These are phyloP conservation scores for Castanopsis chinensis DNA, from an alignment of 306 rosid species.

Conservation along the genomic window DNA sequence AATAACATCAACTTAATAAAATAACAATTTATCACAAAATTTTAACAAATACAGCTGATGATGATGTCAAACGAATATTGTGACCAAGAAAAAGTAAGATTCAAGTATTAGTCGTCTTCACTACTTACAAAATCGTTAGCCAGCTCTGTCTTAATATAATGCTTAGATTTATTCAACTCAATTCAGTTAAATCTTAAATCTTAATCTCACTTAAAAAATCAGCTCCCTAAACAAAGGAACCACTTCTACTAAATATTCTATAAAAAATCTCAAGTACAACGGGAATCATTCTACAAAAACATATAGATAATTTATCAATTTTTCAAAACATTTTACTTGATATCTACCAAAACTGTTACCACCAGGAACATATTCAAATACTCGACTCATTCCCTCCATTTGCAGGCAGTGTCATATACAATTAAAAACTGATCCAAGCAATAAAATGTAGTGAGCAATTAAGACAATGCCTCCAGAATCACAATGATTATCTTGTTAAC, in stretches of 20 bases:
- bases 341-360: background rate
- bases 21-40: background rate
- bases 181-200: background rate
- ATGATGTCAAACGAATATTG: background rate
- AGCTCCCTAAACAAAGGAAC: background rate
- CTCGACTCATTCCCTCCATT: background rate
- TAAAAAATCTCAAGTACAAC: background rate
- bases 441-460: background rate
- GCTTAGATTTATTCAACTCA: background rate
- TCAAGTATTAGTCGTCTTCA: background rate
- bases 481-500: background rate
- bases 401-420: background rate
- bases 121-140: background rate
- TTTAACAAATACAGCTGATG: background rate
- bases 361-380: background rate
- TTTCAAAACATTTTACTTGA: background rate
- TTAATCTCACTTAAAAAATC: background rate
- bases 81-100: background rate
- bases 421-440: background rate
- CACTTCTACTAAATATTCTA: background rate
- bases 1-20: background rate
- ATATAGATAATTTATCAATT: background rate
- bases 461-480: background rate
- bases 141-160: background rate
- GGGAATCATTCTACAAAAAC: background rate